Conservation (phyloP, 352 stramenopile genomes). For the Pythium grandisporangium region DNA sequence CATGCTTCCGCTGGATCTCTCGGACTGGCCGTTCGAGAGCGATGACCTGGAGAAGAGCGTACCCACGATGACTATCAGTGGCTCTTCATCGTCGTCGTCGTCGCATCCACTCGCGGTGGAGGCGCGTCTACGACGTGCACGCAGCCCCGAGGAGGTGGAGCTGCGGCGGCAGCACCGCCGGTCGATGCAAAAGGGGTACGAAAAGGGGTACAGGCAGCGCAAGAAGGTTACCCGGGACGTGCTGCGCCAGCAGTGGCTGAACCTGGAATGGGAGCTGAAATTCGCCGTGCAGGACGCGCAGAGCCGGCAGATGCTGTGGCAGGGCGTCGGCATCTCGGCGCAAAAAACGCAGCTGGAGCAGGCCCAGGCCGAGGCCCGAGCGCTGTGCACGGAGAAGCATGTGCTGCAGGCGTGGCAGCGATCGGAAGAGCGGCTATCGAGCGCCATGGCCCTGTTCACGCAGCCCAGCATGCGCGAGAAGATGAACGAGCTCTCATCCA, state of each 20-base stretch:
- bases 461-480: constrained; percentile 8
- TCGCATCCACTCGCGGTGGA: too few species aligned
- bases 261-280: constrained; percentile 6
- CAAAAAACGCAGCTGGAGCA: not conserved
- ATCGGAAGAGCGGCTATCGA: constrained; percentile 1
- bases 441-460: constrained; percentile 6
- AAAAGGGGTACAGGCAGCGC: constrained; percentile 7
- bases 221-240: constrained; percentile 5
- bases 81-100: too few species aligned
- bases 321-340: not conserved
- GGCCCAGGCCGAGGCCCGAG: not conserved
- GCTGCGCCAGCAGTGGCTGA: constrained; percentile 4
- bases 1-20: too few species aligned
- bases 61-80: too few species aligned
- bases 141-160: not conserved
- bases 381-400: not conserved
- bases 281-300: not conserved
- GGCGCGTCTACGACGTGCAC: not conserved
- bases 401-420: not conserved
- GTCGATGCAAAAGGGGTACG: constrained; percentile 11
- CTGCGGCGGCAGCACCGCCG: constrained; percentile 5
- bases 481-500: constrained; percentile 6
- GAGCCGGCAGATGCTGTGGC: not conserved
- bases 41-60: too few species aligned
- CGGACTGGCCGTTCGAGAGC: too few species aligned